These are phyloP conservation scores for Hymenoscyphus occultus DNA, from an alignment of 2,329 filamentous ascomycete genomes.

Conservation along the genomic window DNA sequence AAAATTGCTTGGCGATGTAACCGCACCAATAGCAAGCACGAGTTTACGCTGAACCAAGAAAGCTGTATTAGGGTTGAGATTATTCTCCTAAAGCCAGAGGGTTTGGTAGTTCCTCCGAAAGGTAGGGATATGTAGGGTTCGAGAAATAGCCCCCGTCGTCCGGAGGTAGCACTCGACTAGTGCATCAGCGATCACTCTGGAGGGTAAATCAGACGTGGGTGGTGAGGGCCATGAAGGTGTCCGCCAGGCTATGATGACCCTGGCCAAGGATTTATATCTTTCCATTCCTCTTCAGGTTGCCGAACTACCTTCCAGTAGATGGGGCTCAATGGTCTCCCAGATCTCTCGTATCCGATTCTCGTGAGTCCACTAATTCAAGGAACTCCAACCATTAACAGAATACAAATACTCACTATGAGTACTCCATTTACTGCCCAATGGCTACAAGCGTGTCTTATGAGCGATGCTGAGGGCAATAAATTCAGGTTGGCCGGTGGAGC, in stretches of 20 bases:
- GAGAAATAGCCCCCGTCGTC: slow-evolving; percentile 47
- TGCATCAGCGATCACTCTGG: slow-evolving; percentile 43
- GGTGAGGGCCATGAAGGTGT: slow-evolving; percentile 47
- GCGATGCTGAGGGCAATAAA: neutral
- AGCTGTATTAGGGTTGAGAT: slow-evolving; percentile 34
- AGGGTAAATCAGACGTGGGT: slow-evolving; percentile 44
- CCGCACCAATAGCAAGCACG: slow-evolving; percentile 55
- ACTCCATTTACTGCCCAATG: slow-evolving; percentile 52
- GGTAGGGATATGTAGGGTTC: slow-evolving; percentile 50
- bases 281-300: slow-evolving; percentile 41
- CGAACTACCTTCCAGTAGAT: slow-evolving; percentile 39
- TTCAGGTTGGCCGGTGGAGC: neutral
- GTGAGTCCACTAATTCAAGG: slow-evolving; percentile 25
- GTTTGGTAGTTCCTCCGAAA: slow-evolving; percentile 50
- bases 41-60: slow-evolving; percentile 58
- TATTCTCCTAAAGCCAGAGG: slow-evolving; percentile 42
- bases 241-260: slow-evolving; percentile 49
- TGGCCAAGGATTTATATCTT: slow-evolving; percentile 52
- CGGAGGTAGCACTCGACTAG: slow-evolving; percentile 50
- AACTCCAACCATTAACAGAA: slow-evolving; percentile 14
- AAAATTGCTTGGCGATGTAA: slow-evolving; percentile 48
- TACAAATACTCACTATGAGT: slow-evolving; percentile 40
- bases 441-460: slow-evolving; percentile 33
- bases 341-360: slow-evolving; percentile 42
- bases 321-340: slow-evolving; percentile 43